A percentile compares a stretch with the other conserved stretches of the same genome.
phyloP scores from a whole-genome alignment of 2,329 filamentous ascomycete species.

The Ceratocystis albifundus region DNA sequence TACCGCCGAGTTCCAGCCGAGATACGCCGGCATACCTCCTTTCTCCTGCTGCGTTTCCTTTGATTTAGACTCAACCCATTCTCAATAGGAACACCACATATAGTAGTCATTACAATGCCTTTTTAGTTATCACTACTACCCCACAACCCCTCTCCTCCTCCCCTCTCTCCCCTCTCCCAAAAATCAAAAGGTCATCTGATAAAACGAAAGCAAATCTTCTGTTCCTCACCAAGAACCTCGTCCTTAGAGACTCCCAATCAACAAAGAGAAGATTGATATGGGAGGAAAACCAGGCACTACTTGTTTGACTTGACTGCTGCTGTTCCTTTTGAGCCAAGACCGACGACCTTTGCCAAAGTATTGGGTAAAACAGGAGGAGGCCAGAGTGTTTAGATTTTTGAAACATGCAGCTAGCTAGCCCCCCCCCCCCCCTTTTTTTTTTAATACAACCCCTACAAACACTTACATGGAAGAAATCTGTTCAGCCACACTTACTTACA shows the following conservation, averaged over 20 bases:
- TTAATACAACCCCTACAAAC: neutral
- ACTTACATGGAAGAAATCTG: neutral
- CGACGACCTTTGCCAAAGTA: too few species aligned
- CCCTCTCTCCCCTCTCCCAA: neutral
- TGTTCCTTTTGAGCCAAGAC: too few species aligned
- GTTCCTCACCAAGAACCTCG: neutral
- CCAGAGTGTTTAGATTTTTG: neutral
- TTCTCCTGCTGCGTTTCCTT: neutral
- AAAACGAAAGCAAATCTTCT: neutral
- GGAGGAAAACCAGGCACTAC: neutral
- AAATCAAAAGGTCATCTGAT: neutral
- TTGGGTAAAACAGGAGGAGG: neutral
- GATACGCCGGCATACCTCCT: neutral
- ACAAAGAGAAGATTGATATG: neutral
- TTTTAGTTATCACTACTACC: neutral
- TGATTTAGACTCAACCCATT: neutral
- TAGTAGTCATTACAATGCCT: neutral
- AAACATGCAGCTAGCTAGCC: neutral
- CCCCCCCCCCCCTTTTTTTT: too few species aligned
- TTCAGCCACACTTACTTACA: neutral
- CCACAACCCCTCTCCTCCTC: neutral
- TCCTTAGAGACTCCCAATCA: neutral
- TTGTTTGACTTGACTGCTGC: too few species aligned
- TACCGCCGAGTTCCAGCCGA: constrained; percentile 6
- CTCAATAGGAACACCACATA: neutral